Evolutionary conservation across 108 stramenopile species (phyloP).

Genomic region (Tribonema minus): DNA sequence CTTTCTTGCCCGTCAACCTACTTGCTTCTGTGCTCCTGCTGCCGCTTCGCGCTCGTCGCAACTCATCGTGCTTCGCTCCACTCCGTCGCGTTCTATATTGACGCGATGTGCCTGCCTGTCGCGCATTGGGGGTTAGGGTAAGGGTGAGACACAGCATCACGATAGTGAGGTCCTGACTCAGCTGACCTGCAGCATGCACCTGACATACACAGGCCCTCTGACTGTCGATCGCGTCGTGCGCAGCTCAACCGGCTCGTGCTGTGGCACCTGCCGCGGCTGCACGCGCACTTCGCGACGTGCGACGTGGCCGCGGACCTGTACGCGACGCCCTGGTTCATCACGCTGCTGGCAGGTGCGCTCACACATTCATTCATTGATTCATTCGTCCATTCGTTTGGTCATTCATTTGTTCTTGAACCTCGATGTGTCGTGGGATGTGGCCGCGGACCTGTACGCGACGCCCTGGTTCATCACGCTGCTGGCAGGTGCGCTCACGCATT

Average conservation of each 20-base stretch:
- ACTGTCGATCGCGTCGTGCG: neutral
- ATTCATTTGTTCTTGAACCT: no score
- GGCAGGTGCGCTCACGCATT: no score
- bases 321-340: slow-evolving; percentile 25
- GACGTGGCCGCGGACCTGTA: slow-evolving; percentile 11
- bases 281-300: slow-evolving; percentile 21
- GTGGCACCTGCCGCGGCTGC: slow-evolving; percentile 27
- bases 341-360: no score
- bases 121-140: neutral
- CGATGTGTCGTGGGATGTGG: slow-evolving; percentile 12
- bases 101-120: neutral
- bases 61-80: neutral
- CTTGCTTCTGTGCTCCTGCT: no score
- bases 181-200: no score
- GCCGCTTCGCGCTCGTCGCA: neutral
- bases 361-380: no score
- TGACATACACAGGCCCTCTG: no score
- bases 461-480: slow-evolving; percentile 28
- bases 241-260: slow-evolving; percentile 30
- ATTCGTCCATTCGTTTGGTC: no score
- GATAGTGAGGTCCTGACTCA: neutral
- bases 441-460: slow-evolving; percentile 13
- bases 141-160: neutral
- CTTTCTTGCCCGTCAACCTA: no score
- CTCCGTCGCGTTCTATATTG: neutral